These are phyloP conservation scores for Huntiella decipiens DNA, from an alignment of 2,329 filamentous ascomycete species.

Conservation along the genomic window DNA sequence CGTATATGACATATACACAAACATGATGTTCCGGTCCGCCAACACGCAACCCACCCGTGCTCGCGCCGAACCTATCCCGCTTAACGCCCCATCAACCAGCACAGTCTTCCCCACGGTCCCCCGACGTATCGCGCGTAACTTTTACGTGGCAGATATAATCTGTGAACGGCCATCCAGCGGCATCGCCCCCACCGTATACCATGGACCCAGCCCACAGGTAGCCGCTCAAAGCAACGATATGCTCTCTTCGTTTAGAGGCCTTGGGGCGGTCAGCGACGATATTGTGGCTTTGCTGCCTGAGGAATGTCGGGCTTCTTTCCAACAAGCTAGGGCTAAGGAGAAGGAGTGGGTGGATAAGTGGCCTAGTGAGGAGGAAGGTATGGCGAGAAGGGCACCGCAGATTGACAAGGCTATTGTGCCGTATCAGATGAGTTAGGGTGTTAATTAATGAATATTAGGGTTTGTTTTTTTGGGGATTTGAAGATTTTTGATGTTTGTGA, in stretches of 20 bases:
- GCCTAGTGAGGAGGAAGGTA: slow-evolving; percentile 24
- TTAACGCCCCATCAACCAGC: slow-evolving; percentile 16
- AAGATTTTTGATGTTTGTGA: not conserved
- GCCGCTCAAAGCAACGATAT: slow-evolving; percentile 24
- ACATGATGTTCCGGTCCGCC: slow-evolving; percentile 69
- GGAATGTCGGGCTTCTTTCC: slow-evolving; percentile 55
- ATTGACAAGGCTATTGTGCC: slow-evolving; percentile 48
- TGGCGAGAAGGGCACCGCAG: slow-evolving; percentile 29
- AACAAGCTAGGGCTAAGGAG: slow-evolving; percentile 46
- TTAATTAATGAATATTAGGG: not conserved
- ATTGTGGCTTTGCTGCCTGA: slow-evolving; percentile 45
- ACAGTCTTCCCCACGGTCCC: slow-evolving; percentile 29
- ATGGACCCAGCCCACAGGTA: slow-evolving; percentile 20
- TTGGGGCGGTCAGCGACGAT: slow-evolving; percentile 45
- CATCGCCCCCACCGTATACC: slow-evolving; percentile 26
- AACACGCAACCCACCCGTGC: slow-evolving; percentile 80
- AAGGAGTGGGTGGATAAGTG: slow-evolving; percentile 55
- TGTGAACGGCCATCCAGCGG: slow-evolving; percentile 32
- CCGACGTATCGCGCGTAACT: slow-evolving; percentile 33
- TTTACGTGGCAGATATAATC: slow-evolving; percentile 34
- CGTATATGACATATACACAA: slow-evolving; percentile 87
- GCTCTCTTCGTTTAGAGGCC: slow-evolving; percentile 36
- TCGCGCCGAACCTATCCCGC: slow-evolving; percentile 44
- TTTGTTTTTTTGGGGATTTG: not conserved
- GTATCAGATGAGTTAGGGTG: slow-evolving; percentile 25